phyloP scores from a whole-genome alignment of 768 basidiomycete species.

The Albatrellus ellisii region DNA sequence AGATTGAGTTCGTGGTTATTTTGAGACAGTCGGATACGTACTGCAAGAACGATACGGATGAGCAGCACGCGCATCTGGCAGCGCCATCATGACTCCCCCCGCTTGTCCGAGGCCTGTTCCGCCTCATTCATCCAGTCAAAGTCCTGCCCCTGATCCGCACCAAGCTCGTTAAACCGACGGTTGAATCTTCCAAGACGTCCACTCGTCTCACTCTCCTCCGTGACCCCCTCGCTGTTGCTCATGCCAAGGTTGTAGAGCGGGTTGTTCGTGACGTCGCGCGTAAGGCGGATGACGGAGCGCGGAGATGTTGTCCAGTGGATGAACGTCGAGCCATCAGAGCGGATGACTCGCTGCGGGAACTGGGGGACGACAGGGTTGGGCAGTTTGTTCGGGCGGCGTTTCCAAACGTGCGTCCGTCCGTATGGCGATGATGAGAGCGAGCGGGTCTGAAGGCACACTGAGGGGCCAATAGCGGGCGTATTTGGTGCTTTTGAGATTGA shows the following conservation, averaged over 20 bases:
- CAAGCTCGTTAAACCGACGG: constrained; percentile 44
- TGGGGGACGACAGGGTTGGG: constrained; percentile 80
- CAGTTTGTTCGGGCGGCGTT: constrained; percentile 48
- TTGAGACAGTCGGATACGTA: no score
- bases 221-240: constrained; percentile 28
- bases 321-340: constrained; percentile 83
- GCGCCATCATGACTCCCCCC: no score
- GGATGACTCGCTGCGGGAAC: constrained; percentile 75
- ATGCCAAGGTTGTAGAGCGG: constrained; percentile 71
- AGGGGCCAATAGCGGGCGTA: background rate
- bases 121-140: constrained; percentile 20
- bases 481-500: no score
- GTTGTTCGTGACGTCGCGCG: constrained; percentile 82
- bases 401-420: constrained; percentile 75
- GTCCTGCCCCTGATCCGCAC: constrained; percentile 15
- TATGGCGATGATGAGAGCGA: constrained; percentile 63
- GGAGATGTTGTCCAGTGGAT: constrained; percentile 86
- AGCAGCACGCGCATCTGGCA: no score
- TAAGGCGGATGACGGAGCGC: constrained; percentile 58
- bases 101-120: no score
- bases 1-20: no score
- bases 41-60: no score
- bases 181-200: constrained; percentile 77
- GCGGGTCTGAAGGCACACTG: constrained; percentile 19
- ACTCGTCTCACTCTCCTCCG: constrained; percentile 57